A percentile compares a stretch with the other conserved stretches of the same genome.
phyloP scores from a whole-genome alignment of 441 rosid species.

The Corymbia calophylla region DNA sequence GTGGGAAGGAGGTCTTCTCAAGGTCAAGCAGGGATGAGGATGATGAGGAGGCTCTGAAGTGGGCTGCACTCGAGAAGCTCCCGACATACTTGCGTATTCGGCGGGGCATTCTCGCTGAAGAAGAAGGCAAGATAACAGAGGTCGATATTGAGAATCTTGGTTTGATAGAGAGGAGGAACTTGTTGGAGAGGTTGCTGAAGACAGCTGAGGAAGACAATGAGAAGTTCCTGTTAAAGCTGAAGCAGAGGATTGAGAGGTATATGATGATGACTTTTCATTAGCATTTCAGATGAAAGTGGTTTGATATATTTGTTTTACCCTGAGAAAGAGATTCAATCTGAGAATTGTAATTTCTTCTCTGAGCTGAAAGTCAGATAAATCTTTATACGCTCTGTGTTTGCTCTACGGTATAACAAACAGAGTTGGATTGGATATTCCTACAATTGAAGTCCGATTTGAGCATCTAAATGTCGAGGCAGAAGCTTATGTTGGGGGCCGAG shows the following conservation, averaged over 20 bases:
- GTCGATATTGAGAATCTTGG: slow-evolving; percentile 38
- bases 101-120: slow-evolving; percentile 39
- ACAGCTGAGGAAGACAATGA: slow-evolving; percentile 60
- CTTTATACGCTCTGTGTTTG: not conserved
- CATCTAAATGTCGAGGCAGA: slow-evolving; percentile 5
- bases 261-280: not conserved
- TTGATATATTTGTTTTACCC: not conserved
- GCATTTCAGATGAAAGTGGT: not conserved
- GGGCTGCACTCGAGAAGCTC: slow-evolving; percentile 67
- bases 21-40: slow-evolving; percentile 33
- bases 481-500: slow-evolving; percentile 8
- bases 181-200: slow-evolving; percentile 47
- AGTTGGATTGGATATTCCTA: slow-evolving; percentile 10
- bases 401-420: not conserved
- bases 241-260: slow-evolving; percentile 58
- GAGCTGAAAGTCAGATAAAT: not conserved
- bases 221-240: slow-evolving; percentile 53
- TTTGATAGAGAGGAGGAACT: slow-evolving; percentile 34
- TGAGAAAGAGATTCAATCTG: not conserved
- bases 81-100: slow-evolving; percentile 42
- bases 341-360: not conserved
- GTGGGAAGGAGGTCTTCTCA: slow-evolving; percentile 30
- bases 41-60: slow-evolving; percentile 55
- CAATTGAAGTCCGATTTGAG: slow-evolving; percentile 13
- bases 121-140: slow-evolving; percentile 29